Evolutionary conservation across 2,329 filamentous ascomycete species (phyloP).

Genomic region (Colletotrichum musae): DNA sequence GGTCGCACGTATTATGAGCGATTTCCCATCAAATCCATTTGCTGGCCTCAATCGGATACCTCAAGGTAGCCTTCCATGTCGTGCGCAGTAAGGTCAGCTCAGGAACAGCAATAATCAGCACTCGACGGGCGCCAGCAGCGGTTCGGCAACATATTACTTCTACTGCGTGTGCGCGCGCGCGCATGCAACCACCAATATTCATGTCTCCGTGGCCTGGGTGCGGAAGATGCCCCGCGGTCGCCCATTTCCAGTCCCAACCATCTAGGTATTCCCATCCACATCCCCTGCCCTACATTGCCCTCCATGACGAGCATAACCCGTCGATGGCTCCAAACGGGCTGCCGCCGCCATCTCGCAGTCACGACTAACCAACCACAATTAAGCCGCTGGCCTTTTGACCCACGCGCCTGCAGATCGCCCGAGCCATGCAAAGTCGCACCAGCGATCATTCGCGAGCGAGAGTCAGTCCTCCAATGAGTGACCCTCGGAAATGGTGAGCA

Average conservation of each 20-base stretch:
- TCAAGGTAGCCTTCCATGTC: slow-evolving; percentile 1
- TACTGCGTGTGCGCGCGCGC: background rate
- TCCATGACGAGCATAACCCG: slow-evolving; percentile 13
- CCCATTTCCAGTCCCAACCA: slow-evolving; percentile 9
- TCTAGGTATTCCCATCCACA: background rate
- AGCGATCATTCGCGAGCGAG: slow-evolving; percentile 24
- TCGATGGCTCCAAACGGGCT: slow-evolving; percentile 15
- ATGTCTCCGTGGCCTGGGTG: slow-evolving; percentile 1
- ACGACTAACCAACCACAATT: slow-evolving; percentile 27
- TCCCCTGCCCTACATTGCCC: slow-evolving; percentile 11
- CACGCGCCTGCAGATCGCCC: slow-evolving; percentile 38
- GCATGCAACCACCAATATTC: slow-evolving; percentile 21
- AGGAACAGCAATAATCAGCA: slow-evolving; percentile 35
- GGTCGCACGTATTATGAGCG: background rate
- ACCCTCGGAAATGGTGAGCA: slow-evolving; percentile 18
- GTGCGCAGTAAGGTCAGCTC: slow-evolving; percentile 11
- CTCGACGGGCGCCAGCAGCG: slow-evolving; percentile 36
- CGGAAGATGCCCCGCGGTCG: background rate
- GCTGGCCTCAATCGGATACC: slow-evolving; percentile 12
- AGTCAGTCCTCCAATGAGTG: slow-evolving; percentile 30
- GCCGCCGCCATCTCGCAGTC: slow-evolving; percentile 14
- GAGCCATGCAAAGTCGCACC: slow-evolving; percentile 8
- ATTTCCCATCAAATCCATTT: background rate
- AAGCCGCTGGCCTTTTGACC: slow-evolving; percentile 17
- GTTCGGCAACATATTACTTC: slow-evolving; percentile 16